Evolutionary conservation across 495 filamentous ascomycete genomes (phyloP).

Genomic region (Achaetomiella virescens): DNA sequence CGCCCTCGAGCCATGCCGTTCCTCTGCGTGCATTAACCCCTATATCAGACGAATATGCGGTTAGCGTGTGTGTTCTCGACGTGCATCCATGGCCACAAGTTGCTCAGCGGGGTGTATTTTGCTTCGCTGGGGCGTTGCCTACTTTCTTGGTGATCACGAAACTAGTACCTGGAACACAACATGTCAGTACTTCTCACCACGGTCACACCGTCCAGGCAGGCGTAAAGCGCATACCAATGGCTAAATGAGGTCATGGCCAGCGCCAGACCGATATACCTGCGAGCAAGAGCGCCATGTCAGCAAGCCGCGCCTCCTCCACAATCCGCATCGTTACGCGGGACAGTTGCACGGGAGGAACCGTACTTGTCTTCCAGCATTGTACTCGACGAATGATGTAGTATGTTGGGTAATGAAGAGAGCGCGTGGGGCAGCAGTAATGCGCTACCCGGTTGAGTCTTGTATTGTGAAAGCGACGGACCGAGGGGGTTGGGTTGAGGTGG

Average conservation of each 20-base stretch:
- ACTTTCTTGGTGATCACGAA: constrained; percentile 95
- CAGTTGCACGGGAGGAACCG: constrained; percentile 24
- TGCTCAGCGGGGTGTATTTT: background rate
- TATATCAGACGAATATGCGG: constrained; percentile 30
- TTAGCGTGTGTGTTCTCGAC: constrained; percentile 18
- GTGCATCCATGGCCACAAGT: background rate
- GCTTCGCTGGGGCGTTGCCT: constrained; percentile 7
- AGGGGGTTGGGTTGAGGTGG: constrained; percentile 2
- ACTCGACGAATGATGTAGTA: constrained; percentile 31
- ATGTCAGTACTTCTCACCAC: constrained; percentile 21
- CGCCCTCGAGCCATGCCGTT: constrained; percentile 89
- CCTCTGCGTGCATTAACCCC: constrained; percentile 85
- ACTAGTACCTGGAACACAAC: constrained; percentile 59
- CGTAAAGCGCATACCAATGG: constrained; percentile 66
- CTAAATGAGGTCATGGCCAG: constrained; percentile 84
- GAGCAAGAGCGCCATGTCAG: constrained; percentile 14
- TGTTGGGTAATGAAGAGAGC: constrained; percentile 21
- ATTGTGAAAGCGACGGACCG: constrained; percentile 2
- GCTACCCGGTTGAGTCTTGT: constrained; percentile 18
- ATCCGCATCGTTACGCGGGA: constrained; percentile 5
- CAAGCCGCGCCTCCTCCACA: background rate
- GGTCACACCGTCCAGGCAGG: background rate
- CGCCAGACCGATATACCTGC: constrained; percentile 82
- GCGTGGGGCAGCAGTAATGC: constrained; percentile 27
- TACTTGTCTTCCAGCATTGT: constrained; percentile 84